Evolutionary conservation across 495 filamentous ascomycete species (phyloP).

Genomic region (Penicillium lividum): DNA sequence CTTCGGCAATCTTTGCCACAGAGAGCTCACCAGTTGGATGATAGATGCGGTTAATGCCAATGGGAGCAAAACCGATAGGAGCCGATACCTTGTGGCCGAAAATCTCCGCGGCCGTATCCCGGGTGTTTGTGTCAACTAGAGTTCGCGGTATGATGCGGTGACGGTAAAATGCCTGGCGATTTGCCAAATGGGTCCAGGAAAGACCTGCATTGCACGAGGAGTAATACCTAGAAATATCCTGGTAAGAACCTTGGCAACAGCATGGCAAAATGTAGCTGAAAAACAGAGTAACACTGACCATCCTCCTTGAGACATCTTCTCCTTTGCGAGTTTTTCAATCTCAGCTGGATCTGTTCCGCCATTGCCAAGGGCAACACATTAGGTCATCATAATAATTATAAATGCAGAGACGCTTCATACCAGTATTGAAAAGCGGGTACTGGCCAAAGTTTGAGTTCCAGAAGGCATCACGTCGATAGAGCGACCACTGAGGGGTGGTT

Average conservation of each 20-base stretch:
- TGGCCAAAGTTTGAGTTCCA: constrained; percentile 19
- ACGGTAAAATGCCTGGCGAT: constrained; percentile 68
- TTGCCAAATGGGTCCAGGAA: constrained; percentile 65
- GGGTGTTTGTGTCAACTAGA: constrained; percentile 61
- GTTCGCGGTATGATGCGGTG: constrained; percentile 64
- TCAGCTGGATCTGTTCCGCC: constrained; percentile 10
- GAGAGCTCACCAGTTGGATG: constrained; percentile 56
- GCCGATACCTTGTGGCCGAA: constrained; percentile 62
- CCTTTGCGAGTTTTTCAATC: constrained; percentile 15
- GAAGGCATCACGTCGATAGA: constrained; percentile 19
- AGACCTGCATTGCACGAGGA: constrained; percentile 66
- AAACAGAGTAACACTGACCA: constrained; percentile 4
- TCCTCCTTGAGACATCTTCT: constrained; percentile 18
- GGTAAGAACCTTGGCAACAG: no score
- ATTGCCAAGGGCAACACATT: background rate
- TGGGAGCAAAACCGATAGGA: constrained; percentile 64
- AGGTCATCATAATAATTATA: background rate
- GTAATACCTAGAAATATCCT: constrained; percentile 47
- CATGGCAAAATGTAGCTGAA: background rate
- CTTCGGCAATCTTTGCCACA: constrained; percentile 58
- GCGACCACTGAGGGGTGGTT: constrained; percentile 19
- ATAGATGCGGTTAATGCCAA: constrained; percentile 69
- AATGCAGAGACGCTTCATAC: background rate
- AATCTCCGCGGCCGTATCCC: constrained; percentile 59
- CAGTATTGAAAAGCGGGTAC: constrained; percentile 14